A percentile compares a stretch with the other conserved stretches of the same genome.
These are phyloP conservation scores for Sporothrix mexicana DNA, from an alignment of 2,329 filamentous ascomycete species.

Conservation along the genomic window DNA sequence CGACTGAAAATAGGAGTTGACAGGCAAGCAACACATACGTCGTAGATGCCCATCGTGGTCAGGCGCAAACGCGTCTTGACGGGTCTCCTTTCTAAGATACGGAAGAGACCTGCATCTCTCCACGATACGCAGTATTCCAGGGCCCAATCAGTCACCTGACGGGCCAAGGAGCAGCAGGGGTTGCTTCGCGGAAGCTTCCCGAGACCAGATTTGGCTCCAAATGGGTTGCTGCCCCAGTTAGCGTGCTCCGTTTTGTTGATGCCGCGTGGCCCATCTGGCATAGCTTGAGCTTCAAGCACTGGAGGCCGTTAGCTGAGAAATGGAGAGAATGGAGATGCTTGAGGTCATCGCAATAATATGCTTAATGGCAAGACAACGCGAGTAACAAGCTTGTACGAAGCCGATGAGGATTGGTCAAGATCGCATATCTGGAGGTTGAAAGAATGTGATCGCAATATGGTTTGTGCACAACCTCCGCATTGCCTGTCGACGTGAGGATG, in stretches of 20 bases:
- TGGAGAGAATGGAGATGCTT: neutral
- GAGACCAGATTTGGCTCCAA: conserved; percentile 22
- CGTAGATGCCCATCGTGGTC: neutral
- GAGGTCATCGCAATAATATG: too few species aligned
- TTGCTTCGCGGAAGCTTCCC: conserved; percentile 24
- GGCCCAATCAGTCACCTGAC: conserved; percentile 21
- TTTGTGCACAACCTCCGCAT: neutral
- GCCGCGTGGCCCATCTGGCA: conserved; percentile 8
- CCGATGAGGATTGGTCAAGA: too few species aligned
- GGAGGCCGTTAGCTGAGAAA: neutral
- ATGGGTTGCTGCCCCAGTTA: conserved; percentile 18
- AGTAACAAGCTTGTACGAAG: too few species aligned
- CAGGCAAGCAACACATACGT: neutral
- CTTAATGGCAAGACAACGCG: too few species aligned
- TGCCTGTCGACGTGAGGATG: neutral
- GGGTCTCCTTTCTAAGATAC: neutral
- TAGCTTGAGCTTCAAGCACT: conserved; percentile 13
- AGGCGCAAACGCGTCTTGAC: neutral
- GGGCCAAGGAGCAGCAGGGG: conserved; percentile 6
- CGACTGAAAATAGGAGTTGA: neutral
- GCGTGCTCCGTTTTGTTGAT: neutral
- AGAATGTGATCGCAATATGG: too few species aligned
- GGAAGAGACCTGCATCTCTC: neutral
- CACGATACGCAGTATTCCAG: neutral
- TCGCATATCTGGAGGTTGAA: too few species aligned